Conservation (phyloP, 306 rosid genomes). For the Corylus heterophylla region DNA sequence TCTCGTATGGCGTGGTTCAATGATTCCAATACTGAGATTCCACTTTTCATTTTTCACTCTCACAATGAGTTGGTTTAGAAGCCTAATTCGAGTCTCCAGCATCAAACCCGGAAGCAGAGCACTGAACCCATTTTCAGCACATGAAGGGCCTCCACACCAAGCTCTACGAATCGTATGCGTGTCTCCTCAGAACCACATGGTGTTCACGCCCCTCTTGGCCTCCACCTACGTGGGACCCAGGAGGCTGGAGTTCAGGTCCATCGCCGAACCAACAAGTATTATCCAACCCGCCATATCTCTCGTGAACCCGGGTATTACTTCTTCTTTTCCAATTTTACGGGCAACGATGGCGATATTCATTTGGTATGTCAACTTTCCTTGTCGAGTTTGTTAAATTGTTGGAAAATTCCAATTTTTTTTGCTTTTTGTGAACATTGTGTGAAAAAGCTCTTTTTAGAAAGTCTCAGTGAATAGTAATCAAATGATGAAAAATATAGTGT, state of each 20-base stretch:
- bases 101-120: no score
- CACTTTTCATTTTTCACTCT: no score
- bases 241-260: no score
- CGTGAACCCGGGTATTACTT: slow-evolving; percentile 82
- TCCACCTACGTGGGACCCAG: no score
- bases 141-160: no score
- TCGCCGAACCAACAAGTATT: slow-evolving; percentile 65
- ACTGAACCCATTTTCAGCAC: no score
- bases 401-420: not conserved
- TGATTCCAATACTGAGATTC: no score
- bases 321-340: slow-evolving; percentile 75
- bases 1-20: not conserved
- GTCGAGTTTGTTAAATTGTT: not conserved
- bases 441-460: not conserved
- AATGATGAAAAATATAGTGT: not conserved
- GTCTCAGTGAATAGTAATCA: not conserved
- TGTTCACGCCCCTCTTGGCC: no score
- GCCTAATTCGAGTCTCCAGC: no score
- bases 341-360: slow-evolving; percentile 51
- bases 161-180: no score
- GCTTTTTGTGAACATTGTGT: not conserved
- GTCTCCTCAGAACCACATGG: no score
- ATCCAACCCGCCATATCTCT: slow-evolving; percentile 85
- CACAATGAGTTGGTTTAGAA: no score
- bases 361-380: slow-evolving; percentile 34